Conservation (phyloP, 805 yeast species). For the Sugiyamaella americana region DNA sequence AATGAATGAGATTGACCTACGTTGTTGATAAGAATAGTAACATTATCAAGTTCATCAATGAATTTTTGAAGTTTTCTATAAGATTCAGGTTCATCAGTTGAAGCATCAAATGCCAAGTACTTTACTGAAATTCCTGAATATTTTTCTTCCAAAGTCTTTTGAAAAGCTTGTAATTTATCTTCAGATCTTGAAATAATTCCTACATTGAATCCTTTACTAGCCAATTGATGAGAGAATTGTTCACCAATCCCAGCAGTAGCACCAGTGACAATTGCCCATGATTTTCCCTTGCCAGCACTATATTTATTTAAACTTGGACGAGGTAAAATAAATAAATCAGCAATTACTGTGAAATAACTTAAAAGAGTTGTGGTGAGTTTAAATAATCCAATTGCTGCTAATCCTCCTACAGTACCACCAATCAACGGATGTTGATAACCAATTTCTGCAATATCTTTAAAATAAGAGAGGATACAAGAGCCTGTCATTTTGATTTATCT, state of each 20-base stretch:
- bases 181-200: constrained; percentile 80
- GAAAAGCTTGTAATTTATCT: constrained; percentile 62
- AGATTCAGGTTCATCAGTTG: constrained; percentile 53
- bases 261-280: constrained; percentile 96
- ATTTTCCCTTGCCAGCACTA: constrained; percentile 59
- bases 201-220: constrained; percentile 74
- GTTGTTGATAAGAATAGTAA: constrained; percentile 78
- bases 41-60: constrained; percentile 38
- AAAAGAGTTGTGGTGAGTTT: constrained; percentile 49
- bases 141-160: constrained; percentile 55
- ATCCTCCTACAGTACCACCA: neutral
- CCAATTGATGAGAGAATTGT: constrained; percentile 82
- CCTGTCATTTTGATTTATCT: neutral
- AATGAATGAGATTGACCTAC: constrained; percentile 94
- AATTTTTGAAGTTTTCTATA: constrained; percentile 47
- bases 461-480: neutral
- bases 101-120: constrained; percentile 71
- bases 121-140: constrained; percentile 54
- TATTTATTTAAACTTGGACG: constrained; percentile 54
- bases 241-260: constrained; percentile 98
- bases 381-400: constrained; percentile 42
- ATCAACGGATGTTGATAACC: neutral
- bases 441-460: neutral
- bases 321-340: constrained; percentile 52
- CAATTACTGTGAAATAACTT: constrained; percentile 47